Conservation (phyloP, 148 eudicot species). For the Chenopodium formosanum region DNA sequence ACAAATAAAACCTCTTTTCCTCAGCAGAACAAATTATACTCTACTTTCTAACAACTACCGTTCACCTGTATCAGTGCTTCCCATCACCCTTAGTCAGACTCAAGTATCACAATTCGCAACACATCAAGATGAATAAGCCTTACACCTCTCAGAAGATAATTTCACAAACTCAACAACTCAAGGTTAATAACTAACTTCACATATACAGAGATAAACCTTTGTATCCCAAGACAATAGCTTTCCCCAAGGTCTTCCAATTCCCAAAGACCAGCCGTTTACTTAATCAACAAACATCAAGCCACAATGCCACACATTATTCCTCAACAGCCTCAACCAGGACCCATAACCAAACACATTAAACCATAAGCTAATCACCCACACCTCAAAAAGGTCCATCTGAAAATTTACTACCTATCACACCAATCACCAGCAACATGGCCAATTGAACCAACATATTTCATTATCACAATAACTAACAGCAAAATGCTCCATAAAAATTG, state of each 20-base stretch:
- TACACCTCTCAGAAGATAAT: background rate
- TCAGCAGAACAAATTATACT: no score
- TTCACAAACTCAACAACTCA: no score
- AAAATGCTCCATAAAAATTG: no score
- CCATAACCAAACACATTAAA: background rate
- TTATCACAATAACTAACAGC: no score
- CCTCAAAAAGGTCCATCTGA: background rate
- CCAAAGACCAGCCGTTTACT: background rate
- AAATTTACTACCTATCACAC: background rate
- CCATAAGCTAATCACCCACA: background rate
- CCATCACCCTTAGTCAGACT: no score
- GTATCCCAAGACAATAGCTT: background rate
- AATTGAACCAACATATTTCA: no score
- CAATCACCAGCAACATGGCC: background rate
- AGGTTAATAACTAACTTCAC: background rate
- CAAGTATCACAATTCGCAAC: no score
- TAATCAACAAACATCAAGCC: background rate
- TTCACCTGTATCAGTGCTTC: no score
- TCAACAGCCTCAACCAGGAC: background rate
- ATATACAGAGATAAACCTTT: background rate
- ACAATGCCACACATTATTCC: background rate
- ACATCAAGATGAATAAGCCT: no score
- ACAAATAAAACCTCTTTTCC: no score
- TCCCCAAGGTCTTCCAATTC: background rate
- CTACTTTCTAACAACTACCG: no score